phyloP scores from a whole-genome alignment of 768 basidiomycete genomes.

The Leccinum imitatum region DNA sequence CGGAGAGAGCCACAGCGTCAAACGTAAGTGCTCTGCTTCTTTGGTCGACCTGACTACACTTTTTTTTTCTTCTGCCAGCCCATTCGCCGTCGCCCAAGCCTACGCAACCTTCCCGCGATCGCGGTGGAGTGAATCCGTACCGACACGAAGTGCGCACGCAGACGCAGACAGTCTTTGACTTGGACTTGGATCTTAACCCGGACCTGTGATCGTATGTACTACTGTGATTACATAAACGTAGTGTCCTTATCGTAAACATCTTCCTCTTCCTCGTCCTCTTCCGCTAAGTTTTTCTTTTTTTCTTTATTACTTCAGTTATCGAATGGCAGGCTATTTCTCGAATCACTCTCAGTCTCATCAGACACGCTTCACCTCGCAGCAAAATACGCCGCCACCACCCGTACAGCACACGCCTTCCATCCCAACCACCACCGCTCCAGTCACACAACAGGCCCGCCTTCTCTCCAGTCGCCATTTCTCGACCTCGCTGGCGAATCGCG shows the following conservation, averaged over 20 bases:
- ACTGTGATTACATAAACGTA: constrained; percentile 25
- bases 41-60: constrained; percentile 5
- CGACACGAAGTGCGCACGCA: constrained; percentile 65
- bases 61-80: constrained; percentile 38
- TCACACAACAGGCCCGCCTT: constrained; percentile 37
- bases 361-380: constrained; percentile 65
- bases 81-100: constrained; percentile 61
- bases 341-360: constrained; percentile 68
- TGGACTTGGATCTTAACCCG: constrained; percentile 84
- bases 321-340: constrained; percentile 77
- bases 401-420: neutral
- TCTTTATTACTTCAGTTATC: constrained; percentile 31
- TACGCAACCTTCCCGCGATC: constrained; percentile 45
- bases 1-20: constrained; percentile 82
- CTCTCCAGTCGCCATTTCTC: constrained; percentile 75
- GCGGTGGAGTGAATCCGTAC: constrained; percentile 64
- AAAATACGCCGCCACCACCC: constrained; percentile 16
- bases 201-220: constrained; percentile 50
- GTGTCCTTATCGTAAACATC: constrained; percentile 10
- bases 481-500: constrained; percentile 48
- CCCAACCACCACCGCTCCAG: neutral
- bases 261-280: constrained; percentile 2
- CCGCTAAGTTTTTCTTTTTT: neutral
- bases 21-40: constrained; percentile 46
- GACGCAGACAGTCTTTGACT: constrained; percentile 65